Evolutionary conservation across 2,329 filamentous ascomycete species (phyloP), one percentile per base, ranked within the genome.

Genomic region (Sporothrix schenckii): DNA sequence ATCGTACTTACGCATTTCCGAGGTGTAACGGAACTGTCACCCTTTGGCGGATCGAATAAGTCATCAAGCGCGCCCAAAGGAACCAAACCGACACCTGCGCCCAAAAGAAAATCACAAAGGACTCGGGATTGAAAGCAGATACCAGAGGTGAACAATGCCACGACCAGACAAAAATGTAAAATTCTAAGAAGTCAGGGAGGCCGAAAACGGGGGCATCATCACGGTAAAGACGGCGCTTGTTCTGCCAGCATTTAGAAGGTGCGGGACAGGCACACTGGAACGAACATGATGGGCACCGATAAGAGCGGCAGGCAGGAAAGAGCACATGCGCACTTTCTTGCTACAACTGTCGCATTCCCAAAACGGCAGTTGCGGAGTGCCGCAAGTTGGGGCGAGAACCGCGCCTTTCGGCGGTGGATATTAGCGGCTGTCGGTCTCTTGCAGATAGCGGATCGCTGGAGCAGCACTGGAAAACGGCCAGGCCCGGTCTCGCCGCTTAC

Each of bases 361-460:
- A 66, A 50, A 52, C 61, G 61, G 61, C 61, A 66, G 61, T 52
- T 66, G 61, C 39, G n/a, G n/a, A 27, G 14, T 44, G 21, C 34
- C 39, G 58, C 58, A 47, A 63, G 44, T 39, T 63, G n/a, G 34
- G 44, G 65, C 65, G 11, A 19, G 44, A 61, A 44, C 11, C 58
- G 34, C 34, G 56, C 19, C 21, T 65, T 65, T n/a, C 14, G 44
- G 34, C 27, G 30, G 58, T 47, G 58, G 58, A 24, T 47, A 61
- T 24, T 44, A 61, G 56, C 58, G 58, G 58, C 58, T 61, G 58
- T 61, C 58, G 58, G 58, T 47, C 34, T 61, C 9, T 21, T 13
- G 34, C 34, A 14, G 44, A 5, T 30, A 30, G 44, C 44, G 13
- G 44, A 3, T 16, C 41, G 41, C 27, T 30, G 2, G 27, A 5